Conservation (phyloP, 495 filamentous ascomycete species). For the Hypomontagnella submonticulosa region DNA sequence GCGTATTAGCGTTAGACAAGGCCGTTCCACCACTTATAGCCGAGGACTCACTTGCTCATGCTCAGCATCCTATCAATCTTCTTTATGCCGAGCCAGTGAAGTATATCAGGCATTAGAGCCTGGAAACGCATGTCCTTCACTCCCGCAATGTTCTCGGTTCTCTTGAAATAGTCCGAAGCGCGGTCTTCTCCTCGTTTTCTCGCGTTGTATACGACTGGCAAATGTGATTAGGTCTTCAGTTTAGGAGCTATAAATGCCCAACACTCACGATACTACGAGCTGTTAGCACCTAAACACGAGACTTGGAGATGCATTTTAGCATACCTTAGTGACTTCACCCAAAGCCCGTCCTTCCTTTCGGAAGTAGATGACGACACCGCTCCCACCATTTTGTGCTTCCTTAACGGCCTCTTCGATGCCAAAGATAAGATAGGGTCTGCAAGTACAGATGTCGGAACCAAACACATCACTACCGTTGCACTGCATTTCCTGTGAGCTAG, state of each 20-base stretch:
- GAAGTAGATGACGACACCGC: slow-evolving; percentile 98
- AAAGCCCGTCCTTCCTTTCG: slow-evolving; percentile 95
- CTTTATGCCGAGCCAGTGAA: slow-evolving; percentile 98
- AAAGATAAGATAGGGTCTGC: slow-evolving; percentile 95
- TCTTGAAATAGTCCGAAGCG: slow-evolving; percentile 96
- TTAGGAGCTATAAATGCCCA: slow-evolving; percentile 1
- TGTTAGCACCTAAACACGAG: slow-evolving; percentile 30
- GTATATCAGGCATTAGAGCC: slow-evolving; percentile 98
- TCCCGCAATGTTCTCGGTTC: slow-evolving; percentile 96
- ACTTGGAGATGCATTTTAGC: slow-evolving; percentile 24
- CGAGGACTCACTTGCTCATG: slow-evolving; percentile 85
- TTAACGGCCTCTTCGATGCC: slow-evolving; percentile 97
- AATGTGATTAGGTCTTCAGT: slow-evolving; percentile 47
- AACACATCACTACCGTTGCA: slow-evolving; percentile 99
- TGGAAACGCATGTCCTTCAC: slow-evolving; percentile 99
- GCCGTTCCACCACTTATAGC: slow-evolving; percentile 16
- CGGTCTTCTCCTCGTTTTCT: slow-evolving; percentile 85
- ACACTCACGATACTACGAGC: slow-evolving; percentile 59
- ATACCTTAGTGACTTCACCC: slow-evolving; percentile 95
- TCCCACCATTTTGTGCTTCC: slow-evolving; percentile 93
- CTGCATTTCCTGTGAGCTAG: slow-evolving; percentile 52
- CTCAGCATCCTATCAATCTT: slow-evolving; percentile 99
- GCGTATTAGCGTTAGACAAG: slow-evolving; percentile 31
- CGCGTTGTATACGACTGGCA: slow-evolving; percentile 89
- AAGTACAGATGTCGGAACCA: slow-evolving; percentile 98